phyloP scores from a whole-genome alignment of 768 basidiomycete species.

The Kwoniella dejecticola region DNA sequence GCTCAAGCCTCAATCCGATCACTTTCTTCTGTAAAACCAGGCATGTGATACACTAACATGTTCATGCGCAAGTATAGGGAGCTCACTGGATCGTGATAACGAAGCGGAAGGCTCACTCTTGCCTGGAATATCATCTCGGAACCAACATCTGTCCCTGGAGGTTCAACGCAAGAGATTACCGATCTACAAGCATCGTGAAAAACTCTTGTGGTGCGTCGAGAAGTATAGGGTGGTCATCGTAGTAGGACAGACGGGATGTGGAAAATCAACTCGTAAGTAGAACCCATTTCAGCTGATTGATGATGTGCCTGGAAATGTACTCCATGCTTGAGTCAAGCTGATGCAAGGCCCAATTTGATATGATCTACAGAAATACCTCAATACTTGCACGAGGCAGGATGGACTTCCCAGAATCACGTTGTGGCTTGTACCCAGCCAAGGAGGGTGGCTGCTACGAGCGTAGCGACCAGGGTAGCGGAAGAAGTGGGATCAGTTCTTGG shows the following conservation, averaged over 20 bases:
- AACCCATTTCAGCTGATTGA: not conserved
- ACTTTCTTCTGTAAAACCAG: too few relatives aligned
- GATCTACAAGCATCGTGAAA: conserved; percentile 87
- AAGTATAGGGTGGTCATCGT: conserved; percentile 80
- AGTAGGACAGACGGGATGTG: conserved; percentile 88
- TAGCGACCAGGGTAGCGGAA: conserved; percentile 84
- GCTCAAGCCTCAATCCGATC: too few relatives aligned
- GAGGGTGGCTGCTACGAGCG: conserved; percentile 91
- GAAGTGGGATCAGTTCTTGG: conserved; percentile 88
- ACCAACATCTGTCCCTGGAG: conserved; percentile 65
- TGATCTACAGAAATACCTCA: conserved; percentile 80
- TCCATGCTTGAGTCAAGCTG: too few relatives aligned
- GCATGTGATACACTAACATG: too few relatives aligned
- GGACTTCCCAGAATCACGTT: conserved; percentile 77
- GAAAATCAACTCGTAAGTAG: conserved; percentile 90
- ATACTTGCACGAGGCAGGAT: conserved; percentile 89
- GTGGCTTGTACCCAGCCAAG: conserved; percentile 93
- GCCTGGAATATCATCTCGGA: conserved; percentile 63
- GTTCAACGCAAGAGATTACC: conserved; percentile 79
- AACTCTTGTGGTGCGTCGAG: conserved; percentile 80
- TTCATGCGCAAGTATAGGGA: too few relatives aligned
- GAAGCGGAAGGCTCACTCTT: conserved; percentile 74
- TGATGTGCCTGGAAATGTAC: not conserved
- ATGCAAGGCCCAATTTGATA: too few relatives aligned
- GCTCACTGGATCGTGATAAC: conserved; percentile 78